Conservation (phyloP, 73 alveolate species). For the Paramecium sonneborni region DNA sequence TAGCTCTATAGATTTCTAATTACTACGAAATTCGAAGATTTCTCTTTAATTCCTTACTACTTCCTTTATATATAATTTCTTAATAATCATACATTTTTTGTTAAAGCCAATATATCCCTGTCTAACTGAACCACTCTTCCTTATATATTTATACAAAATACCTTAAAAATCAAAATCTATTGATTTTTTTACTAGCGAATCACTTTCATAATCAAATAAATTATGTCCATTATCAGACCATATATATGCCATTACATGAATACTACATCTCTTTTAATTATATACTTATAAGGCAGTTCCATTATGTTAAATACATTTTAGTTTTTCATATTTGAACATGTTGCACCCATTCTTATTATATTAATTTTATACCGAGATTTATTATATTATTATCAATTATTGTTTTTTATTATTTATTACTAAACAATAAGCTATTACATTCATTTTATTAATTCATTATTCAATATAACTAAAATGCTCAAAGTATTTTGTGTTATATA, state of each 20-base stretch:
- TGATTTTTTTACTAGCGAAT: conserved; percentile 13
- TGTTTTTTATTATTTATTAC: too few species aligned
- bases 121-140: conserved; percentile 24
- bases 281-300: conserved; percentile 34
- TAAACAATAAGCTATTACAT: too few species aligned
- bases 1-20: background rate
- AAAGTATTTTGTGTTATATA: background rate
- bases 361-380: background rate
- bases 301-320: background rate
- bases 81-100: conserved; percentile 23
- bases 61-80: background rate
- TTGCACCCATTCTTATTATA: conserved; percentile 35
- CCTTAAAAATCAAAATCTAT: conserved; percentile 50
- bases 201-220: conserved; percentile 54
- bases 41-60: conserved; percentile 43
- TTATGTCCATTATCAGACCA: conserved; percentile 59
- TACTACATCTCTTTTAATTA: background rate
- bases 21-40: background rate
- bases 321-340: conserved; percentile 18
- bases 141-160: background rate
- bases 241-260: conserved; percentile 27
- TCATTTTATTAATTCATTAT: background rate
- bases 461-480: background rate
- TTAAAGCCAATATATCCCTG: conserved; percentile 42
- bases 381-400: background rate